Percentiles rank a stretch among this genome's conserved stretches.
Evolutionary conservation across 352 stramenopile species (phyloP).

Genomic region (Phytophthora palmivora): DNA sequence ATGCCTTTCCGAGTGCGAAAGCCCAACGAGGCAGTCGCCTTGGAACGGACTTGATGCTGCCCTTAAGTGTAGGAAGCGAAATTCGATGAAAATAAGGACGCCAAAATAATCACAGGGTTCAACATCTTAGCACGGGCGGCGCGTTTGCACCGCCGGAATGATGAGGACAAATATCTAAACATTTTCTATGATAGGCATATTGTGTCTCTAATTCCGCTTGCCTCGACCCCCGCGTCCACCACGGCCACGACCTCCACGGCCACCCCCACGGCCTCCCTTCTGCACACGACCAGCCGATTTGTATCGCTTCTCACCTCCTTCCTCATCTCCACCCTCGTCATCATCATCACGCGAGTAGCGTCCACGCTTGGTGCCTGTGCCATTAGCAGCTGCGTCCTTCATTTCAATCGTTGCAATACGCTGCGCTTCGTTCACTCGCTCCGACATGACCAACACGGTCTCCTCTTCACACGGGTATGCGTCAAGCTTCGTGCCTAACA

Average conservation of each 20-base stretch:
- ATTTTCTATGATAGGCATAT: slow-evolving; percentile 29
- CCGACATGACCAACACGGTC: slow-evolving; percentile 96
- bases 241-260: slow-evolving; percentile 38
- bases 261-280: slow-evolving; percentile 41
- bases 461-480: slow-evolving; percentile 92
- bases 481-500: slow-evolving; percentile 87
- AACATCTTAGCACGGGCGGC: slow-evolving; percentile 7
- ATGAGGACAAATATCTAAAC: slow-evolving; percentile 40
- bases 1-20: slow-evolving; percentile 93
- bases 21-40: slow-evolving; percentile 54
- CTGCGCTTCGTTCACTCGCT: slow-evolving; percentile 98
- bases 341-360: slow-evolving; percentile 68
- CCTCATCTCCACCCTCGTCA: slow-evolving; percentile 44
- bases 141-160: slow-evolving; percentile 12
- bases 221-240: slow-evolving; percentile 34
- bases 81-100: slow-evolving; percentile 54
- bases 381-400: slow-evolving; percentile 80
- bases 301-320: slow-evolving; percentile 72
- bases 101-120: slow-evolving; percentile 1
- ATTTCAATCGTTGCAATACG: slow-evolving; percentile 93
- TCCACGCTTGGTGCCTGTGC: slow-evolving; percentile 56
- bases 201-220: slow-evolving; percentile 47
- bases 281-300: slow-evolving; percentile 75
- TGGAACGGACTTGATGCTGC: slow-evolving; percentile 63
- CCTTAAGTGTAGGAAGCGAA: slow-evolving; percentile 58